Base-by-base conservation (phyloP, 768 basidiomycete genomes). In the Chalciporus pseudorubinellus region DNA sequence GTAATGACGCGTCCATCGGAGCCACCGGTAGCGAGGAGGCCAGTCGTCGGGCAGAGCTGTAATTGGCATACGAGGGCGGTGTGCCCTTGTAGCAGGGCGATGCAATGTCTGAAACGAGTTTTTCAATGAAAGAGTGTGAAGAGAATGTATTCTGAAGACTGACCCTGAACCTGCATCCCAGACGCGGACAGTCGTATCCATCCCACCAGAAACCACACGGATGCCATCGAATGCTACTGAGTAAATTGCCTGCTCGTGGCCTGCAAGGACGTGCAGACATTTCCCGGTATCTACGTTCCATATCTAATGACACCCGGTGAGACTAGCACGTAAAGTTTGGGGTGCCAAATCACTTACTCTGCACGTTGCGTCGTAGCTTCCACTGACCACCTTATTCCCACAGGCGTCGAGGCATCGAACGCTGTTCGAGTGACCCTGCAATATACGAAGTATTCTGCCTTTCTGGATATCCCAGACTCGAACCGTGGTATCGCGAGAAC, bases 391-490 rank as follows among this genome's bases (percentile, higher is more conserved):
- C 58, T 73, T 77, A 56, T 84, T 84, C 21, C 92, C 95, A 58
- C 82, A 86, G 11, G 94, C 85, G 67, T 98, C 95, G 26, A 98
- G 71, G 64, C 92, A 92, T 41, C 95, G 73, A 13, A 98, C 95
- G 59, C 89, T 92, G 38, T 81, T 74, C 22, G 74, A 70, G 65
- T 99, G 95, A 0, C 95, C 95, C 18, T 73, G 69, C 28, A 99
- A 74, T 7, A 85, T 74, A 16, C 81, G 75, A 29, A 90, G 63
- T 51, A 81, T 70, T 41, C 78, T 74, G 0, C 95, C 95, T 12
- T 75, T 78, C 67, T 92, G 89, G 29, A 99, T 80, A 67, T 99
- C 91, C 95, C 95, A 99, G 0, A 97, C 90, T 1, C 92, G 78
- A 34, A 98, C 64, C 4, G 90, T 92, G 14, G 79, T 74, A 59